Conservation (phyloP, 2,329 filamentous ascomycete species). For the Nannizzia gypsea region DNA sequence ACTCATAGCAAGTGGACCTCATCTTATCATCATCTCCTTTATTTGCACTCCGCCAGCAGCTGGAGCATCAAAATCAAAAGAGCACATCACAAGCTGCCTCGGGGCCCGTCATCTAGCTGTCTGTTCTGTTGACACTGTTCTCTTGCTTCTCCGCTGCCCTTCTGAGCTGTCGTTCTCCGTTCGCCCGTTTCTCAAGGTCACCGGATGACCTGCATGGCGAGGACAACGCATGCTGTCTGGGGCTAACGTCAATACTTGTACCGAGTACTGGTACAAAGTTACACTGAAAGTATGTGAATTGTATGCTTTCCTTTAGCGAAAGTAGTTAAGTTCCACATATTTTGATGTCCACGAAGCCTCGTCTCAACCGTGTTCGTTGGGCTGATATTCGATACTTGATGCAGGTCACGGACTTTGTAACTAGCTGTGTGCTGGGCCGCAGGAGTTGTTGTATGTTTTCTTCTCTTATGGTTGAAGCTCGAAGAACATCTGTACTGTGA, state of each 20-base stretch:
- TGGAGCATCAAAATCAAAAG: not conserved
- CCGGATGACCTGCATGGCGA: constrained; percentile 3
- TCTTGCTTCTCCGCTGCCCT: not conserved
- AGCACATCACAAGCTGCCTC: not conserved
- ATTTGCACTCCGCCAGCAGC: not conserved
- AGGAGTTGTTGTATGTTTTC: not conserved
- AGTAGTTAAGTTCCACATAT: constrained; percentile 1
- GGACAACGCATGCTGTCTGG: not conserved
- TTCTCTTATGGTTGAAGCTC: not conserved
- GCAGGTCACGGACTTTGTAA: not conserved
- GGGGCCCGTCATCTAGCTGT: not conserved
- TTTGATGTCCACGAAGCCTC: not conserved
- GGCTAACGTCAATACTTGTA: not conserved
- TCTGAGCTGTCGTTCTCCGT: not conserved
- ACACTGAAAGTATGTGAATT: constrained; percentile 5
- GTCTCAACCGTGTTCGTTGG: not conserved
- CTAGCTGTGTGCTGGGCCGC: not conserved
- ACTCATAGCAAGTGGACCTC: not conserved
- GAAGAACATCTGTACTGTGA: not conserved
- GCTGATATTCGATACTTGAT: not conserved
- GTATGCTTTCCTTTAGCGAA: not conserved
- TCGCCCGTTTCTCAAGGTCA: constrained; percentile 3
- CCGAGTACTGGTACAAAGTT: constrained; percentile 3
- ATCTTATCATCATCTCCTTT: not conserved
- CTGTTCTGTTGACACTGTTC: not conserved